Evolutionary conservation across 1,284 basidiomycete species (phyloP).

Genomic region (Phylloporus sp.): DNA sequence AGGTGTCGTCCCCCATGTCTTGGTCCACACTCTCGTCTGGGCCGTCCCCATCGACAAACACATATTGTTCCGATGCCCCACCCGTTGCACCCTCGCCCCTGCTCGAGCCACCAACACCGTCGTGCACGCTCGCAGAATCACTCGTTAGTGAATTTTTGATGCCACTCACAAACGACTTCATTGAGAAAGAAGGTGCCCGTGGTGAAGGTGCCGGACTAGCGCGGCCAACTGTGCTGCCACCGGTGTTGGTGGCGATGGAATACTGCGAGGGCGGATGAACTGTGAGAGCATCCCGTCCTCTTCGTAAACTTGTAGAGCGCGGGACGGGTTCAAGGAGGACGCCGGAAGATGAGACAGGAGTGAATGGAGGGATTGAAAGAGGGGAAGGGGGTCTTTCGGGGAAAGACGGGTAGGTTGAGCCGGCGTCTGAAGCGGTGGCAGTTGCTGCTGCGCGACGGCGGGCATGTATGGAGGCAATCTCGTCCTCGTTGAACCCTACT

Average conservation of each 20-base stretch:
- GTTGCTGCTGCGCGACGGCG: conserved; percentile 51
- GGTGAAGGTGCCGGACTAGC: conserved; percentile 19
- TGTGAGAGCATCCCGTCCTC: conserved; percentile 6
- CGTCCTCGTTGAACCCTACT: conserved; percentile 67
- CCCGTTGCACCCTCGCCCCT: not conserved
- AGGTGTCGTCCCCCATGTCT: conserved; percentile 20
- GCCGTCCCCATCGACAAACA: conserved; percentile 29
- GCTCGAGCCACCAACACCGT: conserved; percentile 8
- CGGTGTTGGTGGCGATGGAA: conserved; percentile 4
- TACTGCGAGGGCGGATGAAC: conserved; percentile 19
- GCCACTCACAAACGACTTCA: conserved; percentile 28
- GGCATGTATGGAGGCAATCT: conserved; percentile 63
- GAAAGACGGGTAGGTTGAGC: conserved; percentile 37
- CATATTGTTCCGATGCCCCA: conserved; percentile 28
- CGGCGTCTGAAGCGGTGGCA: conserved; percentile 1
- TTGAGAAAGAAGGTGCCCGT: conserved; percentile 24
- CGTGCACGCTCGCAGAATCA: conserved; percentile 18
- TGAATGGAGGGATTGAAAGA: conserved; percentile 24
- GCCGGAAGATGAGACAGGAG: conserved; percentile 43
- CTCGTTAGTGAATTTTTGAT: conserved; percentile 25
- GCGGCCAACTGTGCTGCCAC: not conserved
- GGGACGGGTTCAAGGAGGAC: conserved; percentile 38
- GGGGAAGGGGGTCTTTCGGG: conserved; percentile 34
- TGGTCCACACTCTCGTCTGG: conserved; percentile 12
- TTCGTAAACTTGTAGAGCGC: conserved; percentile 28